Conservation (phyloP, 805 yeast species). For the Nakazawaea peltata region DNA sequence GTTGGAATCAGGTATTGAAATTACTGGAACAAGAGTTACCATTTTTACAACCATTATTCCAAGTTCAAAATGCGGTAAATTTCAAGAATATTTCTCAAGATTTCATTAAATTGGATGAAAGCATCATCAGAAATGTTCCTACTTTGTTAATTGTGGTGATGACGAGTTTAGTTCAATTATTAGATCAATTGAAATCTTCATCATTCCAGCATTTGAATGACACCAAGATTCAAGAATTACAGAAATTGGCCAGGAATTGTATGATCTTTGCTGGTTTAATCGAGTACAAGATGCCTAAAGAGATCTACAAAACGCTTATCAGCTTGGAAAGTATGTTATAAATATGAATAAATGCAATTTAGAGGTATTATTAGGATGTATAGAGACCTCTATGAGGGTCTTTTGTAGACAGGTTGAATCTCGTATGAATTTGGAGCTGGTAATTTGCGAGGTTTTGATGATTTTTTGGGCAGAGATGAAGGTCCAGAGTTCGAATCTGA, state of each 20-base stretch:
- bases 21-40: conserved; percentile 35
- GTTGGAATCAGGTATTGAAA: conserved; percentile 52
- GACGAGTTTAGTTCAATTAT: conserved; percentile 62
- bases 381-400: conserved; percentile 8
- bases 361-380: too few relatives aligned
- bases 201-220: conserved; percentile 31
- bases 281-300: conserved; percentile 86
- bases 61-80: conserved; percentile 19
- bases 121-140: conserved; percentile 73
- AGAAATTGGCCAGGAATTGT: conserved; percentile 70
- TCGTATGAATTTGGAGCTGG: conserved; percentile 81
- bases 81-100: conserved; percentile 68
- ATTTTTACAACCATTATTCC: conserved; percentile 55
- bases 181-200: conserved; percentile 34
- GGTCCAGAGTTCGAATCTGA: not conserved
- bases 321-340: conserved; percentile 45
- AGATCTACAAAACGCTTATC: conserved; percentile 64
- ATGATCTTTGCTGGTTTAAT: conserved; percentile 95
- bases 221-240: conserved; percentile 47
- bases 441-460: conserved; percentile 13
- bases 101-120: conserved; percentile 55
- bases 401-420: conserved; percentile 61
- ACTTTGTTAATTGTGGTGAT: conserved; percentile 71
- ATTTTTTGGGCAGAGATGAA: not conserved
- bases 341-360: not conserved